Base-by-base conservation (phyloP, 257 asterid species). In the Pogostemon cablin region DNA sequence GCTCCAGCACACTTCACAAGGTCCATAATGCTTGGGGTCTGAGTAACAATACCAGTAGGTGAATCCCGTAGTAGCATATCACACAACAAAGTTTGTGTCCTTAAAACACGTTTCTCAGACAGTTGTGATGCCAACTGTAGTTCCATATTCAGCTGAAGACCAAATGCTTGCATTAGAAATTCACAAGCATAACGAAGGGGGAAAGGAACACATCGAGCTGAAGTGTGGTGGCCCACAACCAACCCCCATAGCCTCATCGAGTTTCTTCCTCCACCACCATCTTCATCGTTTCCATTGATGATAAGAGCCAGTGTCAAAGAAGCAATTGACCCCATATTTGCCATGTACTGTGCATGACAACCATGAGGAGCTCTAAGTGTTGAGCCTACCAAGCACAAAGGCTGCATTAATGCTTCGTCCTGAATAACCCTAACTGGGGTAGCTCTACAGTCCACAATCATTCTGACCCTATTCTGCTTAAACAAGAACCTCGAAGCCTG, bases 101-200 rank as follows among this genome's bases (percentile, higher is more conserved):
- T 88, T 69, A 91, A 78, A 68, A 91, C 90, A 68, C 61, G 93
- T 79, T 91, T 91, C 80, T 88, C 96, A 3, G 87, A 68, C 80
- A 84, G 49, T 56, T 88, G 97, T 10, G 78, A 75, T 3, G 96
- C 92, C 84, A 91, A 67, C 69, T 91, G 97, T 62, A 91, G 61
- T 56, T 91, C 97, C 97, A 91, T 91, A 63, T 88, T 85, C 81
- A 88, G 75, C 65, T 91, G 97, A 72, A 91, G 85, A 39, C 97
- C 96, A 32, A 91, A 91, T 5, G 97, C 97, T 79, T 88, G 96
- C 96, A 91, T 91, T 56, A 91, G 77, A 78, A 91, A 91, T 71
- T 91, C 97, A 71, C 97, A 91, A 39, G 97, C 96, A 72, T 85
- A 88, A 35, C 97, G 89, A 57, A 88, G 92, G 0, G 97, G 96